Evolutionary conservation across 2,329 filamentous ascomycete species (phyloP).

Genomic region (Pestalotiopsis sp.): DNA sequence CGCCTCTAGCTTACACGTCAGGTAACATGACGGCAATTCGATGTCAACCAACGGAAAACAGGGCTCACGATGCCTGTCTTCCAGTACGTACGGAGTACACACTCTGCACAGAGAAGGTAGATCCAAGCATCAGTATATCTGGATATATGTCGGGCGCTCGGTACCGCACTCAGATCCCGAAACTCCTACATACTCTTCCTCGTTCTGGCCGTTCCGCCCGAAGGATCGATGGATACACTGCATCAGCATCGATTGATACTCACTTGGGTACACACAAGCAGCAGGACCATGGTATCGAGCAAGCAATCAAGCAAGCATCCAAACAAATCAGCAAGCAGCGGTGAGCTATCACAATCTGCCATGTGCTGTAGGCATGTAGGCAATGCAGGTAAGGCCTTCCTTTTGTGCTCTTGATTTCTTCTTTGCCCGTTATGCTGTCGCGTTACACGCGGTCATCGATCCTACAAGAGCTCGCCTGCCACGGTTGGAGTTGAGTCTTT

Average conservation of each 20-base stretch:
- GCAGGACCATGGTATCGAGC: not conserved
- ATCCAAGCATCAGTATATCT: not conserved
- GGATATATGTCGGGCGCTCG: not conserved
- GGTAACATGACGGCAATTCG: not conserved
- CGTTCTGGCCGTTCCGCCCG: not conserved
- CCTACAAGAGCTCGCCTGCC: not conserved
- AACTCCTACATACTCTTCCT: not conserved
- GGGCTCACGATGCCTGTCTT: not conserved
- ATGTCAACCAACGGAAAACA: not conserved
- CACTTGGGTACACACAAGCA: not conserved
- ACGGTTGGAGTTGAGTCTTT: not conserved
- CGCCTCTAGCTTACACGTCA: not conserved
- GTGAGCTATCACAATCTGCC: slow-evolving; percentile 7
- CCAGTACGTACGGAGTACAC: not conserved
- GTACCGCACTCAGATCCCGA: not conserved
- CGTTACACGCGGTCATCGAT: not conserved
- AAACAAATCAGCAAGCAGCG: not conserved
- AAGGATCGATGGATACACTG: not conserved
- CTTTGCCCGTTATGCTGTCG: not conserved
- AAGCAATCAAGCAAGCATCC: not conserved
- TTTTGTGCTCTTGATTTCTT: not conserved
- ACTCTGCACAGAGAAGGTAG: not conserved
- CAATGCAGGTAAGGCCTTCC: not conserved
- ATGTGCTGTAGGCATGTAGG: not conserved
- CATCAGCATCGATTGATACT: not conserved